Conservation (phyloP, 768 basidiomycete genomes). For the Sistotremastrum niveocremeum region DNA sequence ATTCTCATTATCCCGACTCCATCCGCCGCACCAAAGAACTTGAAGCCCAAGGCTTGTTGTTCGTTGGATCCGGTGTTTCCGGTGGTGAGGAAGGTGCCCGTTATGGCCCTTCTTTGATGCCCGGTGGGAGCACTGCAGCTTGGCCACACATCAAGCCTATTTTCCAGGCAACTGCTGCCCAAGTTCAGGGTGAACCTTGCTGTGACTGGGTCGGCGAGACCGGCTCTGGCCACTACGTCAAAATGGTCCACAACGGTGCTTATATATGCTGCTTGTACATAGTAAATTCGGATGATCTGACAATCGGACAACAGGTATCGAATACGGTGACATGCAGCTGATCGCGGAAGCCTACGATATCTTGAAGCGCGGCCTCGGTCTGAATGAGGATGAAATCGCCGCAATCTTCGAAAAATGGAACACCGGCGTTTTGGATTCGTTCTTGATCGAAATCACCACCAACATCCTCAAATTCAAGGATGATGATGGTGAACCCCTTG, state of each 20-base stretch:
- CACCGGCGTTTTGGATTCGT: slow-evolving; percentile 97
- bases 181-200: slow-evolving; percentile 90
- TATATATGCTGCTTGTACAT: slow-evolving; percentile 5
- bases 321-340: slow-evolving; percentile 99
- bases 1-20: slow-evolving; percentile 97
- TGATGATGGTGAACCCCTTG: slow-evolving; percentile 82
- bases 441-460: slow-evolving; percentile 96
- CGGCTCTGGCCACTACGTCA: slow-evolving; percentile 95
- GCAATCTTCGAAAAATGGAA: slow-evolving; percentile 94
- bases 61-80: slow-evolving; percentile 97
- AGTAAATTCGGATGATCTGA: slow-evolving; percentile 2
- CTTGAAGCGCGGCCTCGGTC: slow-evolving; percentile 88
- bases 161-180: slow-evolving; percentile 96
- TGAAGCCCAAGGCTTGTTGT: slow-evolving; percentile 88
- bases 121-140: slow-evolving; percentile 85
- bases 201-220: slow-evolving; percentile 99
- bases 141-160: slow-evolving; percentile 98
- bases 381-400: slow-evolving; percentile 80
- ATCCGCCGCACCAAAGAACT: slow-evolving; percentile 90
- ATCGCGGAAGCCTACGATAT: slow-evolving; percentile 99
- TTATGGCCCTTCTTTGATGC: slow-evolving; percentile 96
- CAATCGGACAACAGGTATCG: slow-evolving; percentile 56
- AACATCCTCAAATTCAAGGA: slow-evolving; percentile 97
- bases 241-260: slow-evolving; percentile 96
- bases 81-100: slow-evolving; percentile 99